Evolutionary conservation across 2,329 filamentous ascomycete genomes (phyloP).

Genomic region (Alternaria atra): DNA sequence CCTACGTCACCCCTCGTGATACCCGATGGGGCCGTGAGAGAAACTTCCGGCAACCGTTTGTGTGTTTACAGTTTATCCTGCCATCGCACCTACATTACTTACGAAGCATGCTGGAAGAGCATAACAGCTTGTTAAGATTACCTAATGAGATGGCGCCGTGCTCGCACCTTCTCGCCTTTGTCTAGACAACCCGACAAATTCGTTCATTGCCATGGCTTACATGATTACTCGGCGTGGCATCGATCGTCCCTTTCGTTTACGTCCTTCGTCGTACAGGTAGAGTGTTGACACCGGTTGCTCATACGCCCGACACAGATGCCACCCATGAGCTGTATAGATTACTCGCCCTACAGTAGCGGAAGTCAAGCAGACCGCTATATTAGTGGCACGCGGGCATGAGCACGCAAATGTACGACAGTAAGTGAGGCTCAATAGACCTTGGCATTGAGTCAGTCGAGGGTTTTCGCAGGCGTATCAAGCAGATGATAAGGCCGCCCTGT

Average conservation of each 20-base stretch:
- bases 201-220: slow-evolving; percentile 4
- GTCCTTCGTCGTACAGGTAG: slow-evolving; percentile 1
- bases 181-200: not conserved
- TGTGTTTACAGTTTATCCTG: not conserved
- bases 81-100: not conserved
- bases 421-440: not conserved
- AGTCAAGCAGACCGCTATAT: not conserved
- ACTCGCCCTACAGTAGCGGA: not conserved
- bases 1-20: not conserved
- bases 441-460: slow-evolving; percentile 1
- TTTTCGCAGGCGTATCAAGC: slow-evolving; percentile 4
- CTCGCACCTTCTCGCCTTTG: not conserved
- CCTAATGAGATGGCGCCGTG: not conserved
- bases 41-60: not conserved
- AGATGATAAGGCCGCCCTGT: slow-evolving; percentile 7
- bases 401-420: not conserved
- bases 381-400: not conserved
- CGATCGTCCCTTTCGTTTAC: not conserved
- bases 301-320: not conserved
- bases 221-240: slow-evolving; percentile 1
- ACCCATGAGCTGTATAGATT: not conserved
- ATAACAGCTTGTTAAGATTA: not conserved
- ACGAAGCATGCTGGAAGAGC: not conserved
- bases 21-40: not conserved
- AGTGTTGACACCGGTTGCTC: slow-evolving; percentile 13